These are phyloP conservation scores for Begonia fuchsioides DNA, from an alignment of 306 rosid genomes.

Conservation along the genomic window DNA sequence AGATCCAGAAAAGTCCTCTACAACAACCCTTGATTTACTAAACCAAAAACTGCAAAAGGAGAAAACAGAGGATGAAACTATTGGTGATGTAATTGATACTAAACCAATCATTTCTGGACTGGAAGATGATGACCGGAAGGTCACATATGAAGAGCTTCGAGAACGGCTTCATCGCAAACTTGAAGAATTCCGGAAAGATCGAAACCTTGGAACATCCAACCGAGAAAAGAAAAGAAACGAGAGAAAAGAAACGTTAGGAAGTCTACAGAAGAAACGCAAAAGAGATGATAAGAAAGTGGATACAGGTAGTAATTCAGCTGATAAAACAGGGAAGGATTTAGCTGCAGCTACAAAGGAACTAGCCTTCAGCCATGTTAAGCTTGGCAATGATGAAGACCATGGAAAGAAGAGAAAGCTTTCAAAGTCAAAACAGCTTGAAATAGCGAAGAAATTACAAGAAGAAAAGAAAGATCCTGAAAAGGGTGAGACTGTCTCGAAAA, in stretches of 20 bases:
- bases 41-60: conserved; percentile 37
- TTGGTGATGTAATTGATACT: conserved; percentile 18
- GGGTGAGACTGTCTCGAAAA: conserved; percentile 39
- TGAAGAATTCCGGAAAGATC: conserved; percentile 35
- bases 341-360: conserved; percentile 65
- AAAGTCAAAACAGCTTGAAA: conserved; percentile 58
- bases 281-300: conserved; percentile 20
- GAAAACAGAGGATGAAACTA: conserved; percentile 10
- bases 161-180: conserved; percentile 47
- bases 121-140: conserved; percentile 32
- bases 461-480: conserved; percentile 67
- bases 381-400: conserved; percentile 36
- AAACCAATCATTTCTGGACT: conserved; percentile 26
- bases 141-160: conserved; percentile 64
- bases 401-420: conserved; percentile 49
- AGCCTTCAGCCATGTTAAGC: conserved; percentile 55
- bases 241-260: conserved; percentile 24
- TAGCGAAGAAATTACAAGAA: conserved; percentile 51
- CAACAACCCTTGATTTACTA: conserved; percentile 54
- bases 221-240: conserved; percentile 37
- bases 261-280: conserved; percentile 32
- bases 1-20: conserved; percentile 8
- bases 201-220: conserved; percentile 29
- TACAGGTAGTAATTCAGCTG: conserved; percentile 1
- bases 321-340: conserved; percentile 40